Percentiles rank a stretch among this genome's conserved stretches.
Evolutionary conservation across 1,284 basidiomycete species (phyloP).

Genomic region (Cryptococcus sp.): DNA sequence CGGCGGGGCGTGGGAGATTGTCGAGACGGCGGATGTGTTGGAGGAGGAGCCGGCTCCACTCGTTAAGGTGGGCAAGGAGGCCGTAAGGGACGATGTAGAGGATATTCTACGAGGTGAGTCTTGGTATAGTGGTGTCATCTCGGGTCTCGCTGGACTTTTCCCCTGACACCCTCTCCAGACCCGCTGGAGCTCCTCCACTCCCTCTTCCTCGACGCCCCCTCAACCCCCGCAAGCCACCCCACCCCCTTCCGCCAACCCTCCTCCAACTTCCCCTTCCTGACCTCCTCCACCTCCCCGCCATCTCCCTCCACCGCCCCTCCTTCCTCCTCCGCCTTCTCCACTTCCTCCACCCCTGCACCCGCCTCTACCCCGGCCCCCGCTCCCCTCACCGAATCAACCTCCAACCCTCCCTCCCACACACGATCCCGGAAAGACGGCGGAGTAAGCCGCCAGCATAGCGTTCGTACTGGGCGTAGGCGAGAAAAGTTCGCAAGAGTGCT

Average conservation of each 20-base stretch:
- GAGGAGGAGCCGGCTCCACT: slow-evolving; percentile 22
- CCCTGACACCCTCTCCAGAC: slow-evolving; percentile 52
- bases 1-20: slow-evolving; percentile 48
- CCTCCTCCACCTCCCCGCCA: slow-evolving; percentile 23
- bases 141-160: too few relatives aligned
- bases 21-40: slow-evolving; percentile 32
- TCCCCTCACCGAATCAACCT: background rate
- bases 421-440: slow-evolving; percentile 22
- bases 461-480: slow-evolving; percentile 45
- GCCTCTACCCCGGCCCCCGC: too few relatives aligned
- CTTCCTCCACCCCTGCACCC: slow-evolving; percentile 7
- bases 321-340: background rate
- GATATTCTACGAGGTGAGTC: slow-evolving; percentile 67
- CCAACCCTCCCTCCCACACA: slow-evolving; percentile 9
- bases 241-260: slow-evolving; percentile 13
- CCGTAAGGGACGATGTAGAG: slow-evolving; percentile 62
- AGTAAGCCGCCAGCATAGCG: slow-evolving; percentile 64
- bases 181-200: slow-evolving; percentile 53
- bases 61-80: slow-evolving; percentile 51
- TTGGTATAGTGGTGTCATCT: slow-evolving; percentile 13
- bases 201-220: slow-evolving; percentile 26
- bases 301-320: slow-evolving; percentile 28
- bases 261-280: slow-evolving; percentile 34
- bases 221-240: slow-evolving; percentile 15
- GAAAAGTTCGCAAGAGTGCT: slow-evolving; percentile 46